Evolutionary conservation across 495 filamentous ascomycete genomes (phyloP).

Genomic region (Penicillium coffeae): DNA sequence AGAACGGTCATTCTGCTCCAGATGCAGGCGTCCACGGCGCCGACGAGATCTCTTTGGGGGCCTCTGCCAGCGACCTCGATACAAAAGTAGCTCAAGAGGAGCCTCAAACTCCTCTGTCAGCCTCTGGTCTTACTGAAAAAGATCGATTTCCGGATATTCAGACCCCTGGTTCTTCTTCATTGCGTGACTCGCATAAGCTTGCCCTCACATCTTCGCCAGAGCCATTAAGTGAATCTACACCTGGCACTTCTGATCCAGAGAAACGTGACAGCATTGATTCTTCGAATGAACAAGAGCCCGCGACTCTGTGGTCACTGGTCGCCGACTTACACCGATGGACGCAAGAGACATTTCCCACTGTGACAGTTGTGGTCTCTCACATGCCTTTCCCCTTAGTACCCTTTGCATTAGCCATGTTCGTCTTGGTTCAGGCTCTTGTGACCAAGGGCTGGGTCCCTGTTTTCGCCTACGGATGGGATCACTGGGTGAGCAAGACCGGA

Average conservation of each 20-base stretch:
- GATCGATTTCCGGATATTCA: conserved; percentile 6
- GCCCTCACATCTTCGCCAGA: conserved; percentile 2
- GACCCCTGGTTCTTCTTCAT: not conserved
- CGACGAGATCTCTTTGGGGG: not conserved
- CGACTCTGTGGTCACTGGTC: conserved; percentile 47
- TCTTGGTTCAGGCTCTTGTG: conserved; percentile 62
- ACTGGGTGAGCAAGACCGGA: conserved; percentile 63
- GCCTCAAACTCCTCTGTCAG: conserved; percentile 4
- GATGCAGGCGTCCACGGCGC: not conserved
- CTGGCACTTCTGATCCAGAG: conserved; percentile 11
- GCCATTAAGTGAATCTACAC: conserved; percentile 1
- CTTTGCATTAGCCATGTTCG: conserved; percentile 65
- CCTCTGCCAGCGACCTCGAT: not conserved
- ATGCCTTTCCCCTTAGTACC: conserved; percentile 60
- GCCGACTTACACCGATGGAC: conserved; percentile 47
- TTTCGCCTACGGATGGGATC: conserved; percentile 64
- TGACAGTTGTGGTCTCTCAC: conserved; percentile 54
- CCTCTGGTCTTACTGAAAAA: conserved; percentile 6
- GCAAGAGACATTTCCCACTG: conserved; percentile 64
- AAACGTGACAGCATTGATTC: conserved; percentile 1
- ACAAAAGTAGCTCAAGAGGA: not conserved
- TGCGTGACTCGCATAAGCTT: not conserved
- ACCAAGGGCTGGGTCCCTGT: conserved; percentile 65
- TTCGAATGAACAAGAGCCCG: conserved; percentile 1
- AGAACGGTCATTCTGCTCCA: not conserved